Conservation (phyloP, 805 yeast species). For the Spathaspora boniae region DNA sequence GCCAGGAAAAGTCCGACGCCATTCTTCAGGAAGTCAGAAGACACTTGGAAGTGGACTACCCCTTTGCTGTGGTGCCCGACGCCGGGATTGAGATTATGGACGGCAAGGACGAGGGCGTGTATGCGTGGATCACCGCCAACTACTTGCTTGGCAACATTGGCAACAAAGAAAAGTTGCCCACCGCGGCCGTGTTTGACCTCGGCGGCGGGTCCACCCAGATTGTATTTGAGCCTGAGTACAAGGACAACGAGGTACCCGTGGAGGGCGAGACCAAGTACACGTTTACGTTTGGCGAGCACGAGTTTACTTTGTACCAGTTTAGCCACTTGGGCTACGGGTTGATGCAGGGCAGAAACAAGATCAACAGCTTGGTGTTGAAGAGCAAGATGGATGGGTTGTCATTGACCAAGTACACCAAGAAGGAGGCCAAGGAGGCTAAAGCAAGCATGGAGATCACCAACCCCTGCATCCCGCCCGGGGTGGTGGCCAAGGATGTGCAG, state of each 20-base stretch:
- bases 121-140: slow-evolving; percentile 97
- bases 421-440: slow-evolving; percentile 26
- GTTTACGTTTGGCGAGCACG: slow-evolving; percentile 74
- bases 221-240: slow-evolving; percentile 90
- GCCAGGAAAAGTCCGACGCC: slow-evolving; percentile 64
- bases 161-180: slow-evolving; percentile 64
- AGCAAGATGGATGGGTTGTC: slow-evolving; percentile 36
- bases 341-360: slow-evolving; percentile 86
- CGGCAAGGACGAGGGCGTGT: slow-evolving; percentile 96
- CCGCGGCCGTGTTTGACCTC: slow-evolving; percentile 95
- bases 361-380: slow-evolving; percentile 64
- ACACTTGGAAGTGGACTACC: slow-evolving; percentile 76
- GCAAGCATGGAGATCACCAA: slow-evolving; percentile 50
- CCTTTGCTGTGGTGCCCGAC: slow-evolving; percentile 85
- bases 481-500: slow-evolving; percentile 52
- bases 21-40: slow-evolving; percentile 74
- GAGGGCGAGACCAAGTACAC: slow-evolving; percentile 88
- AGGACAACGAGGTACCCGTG: slow-evolving; percentile 60
- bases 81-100: slow-evolving; percentile 92
- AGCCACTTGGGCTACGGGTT: slow-evolving; percentile 96
- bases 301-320: slow-evolving; percentile 82
- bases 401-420: slow-evolving; percentile 18
- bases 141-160: slow-evolving; percentile 94
- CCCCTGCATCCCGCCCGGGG: slow-evolving; percentile 88
- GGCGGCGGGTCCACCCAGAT: slow-evolving; percentile 99